These are phyloP conservation scores for Xylariales sp. DNA, from an alignment of 2,329 filamentous ascomycete genomes.

Conservation along the genomic window DNA sequence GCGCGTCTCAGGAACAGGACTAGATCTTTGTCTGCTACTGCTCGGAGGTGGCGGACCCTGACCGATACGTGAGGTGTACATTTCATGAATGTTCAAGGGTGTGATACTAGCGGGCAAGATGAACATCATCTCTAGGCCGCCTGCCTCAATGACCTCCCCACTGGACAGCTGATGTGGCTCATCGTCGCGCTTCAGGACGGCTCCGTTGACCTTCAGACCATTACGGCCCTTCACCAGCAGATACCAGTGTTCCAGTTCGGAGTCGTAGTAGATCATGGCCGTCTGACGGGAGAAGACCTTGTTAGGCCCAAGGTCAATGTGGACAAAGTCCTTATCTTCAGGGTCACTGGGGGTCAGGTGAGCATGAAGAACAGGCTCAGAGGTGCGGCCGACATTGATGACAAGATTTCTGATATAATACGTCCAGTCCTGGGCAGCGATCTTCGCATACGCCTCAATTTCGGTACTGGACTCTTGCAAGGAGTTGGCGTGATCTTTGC, in stretches of 20 bases:
- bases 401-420: slow-evolving; percentile 75
- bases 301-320: slow-evolving; percentile 84
- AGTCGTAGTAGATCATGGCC: slow-evolving; percentile 69
- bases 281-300: slow-evolving; percentile 78
- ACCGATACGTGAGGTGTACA: slow-evolving; percentile 65
- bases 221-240: slow-evolving; percentile 88
- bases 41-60: slow-evolving; percentile 26
- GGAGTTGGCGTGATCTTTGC: slow-evolving; percentile 58
- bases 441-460: slow-evolving; percentile 74
- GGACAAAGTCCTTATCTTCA: slow-evolving; percentile 52
- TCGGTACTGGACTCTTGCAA: slow-evolving; percentile 60
- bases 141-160: slow-evolving; percentile 87
- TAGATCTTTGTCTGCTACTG: slow-evolving; percentile 16
- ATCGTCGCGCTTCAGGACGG: slow-evolving; percentile 60
- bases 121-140: slow-evolving; percentile 97
- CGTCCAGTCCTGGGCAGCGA: slow-evolving; percentile 77
- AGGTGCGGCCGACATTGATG: slow-evolving; percentile 70
- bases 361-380: slow-evolving; percentile 38
- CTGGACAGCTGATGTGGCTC: slow-evolving; percentile 65
- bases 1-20: slow-evolving; percentile 20
- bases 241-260: slow-evolving; percentile 65
- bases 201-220: slow-evolving; percentile 78
- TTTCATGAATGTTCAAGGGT: slow-evolving; percentile 62
- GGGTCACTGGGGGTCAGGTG: slow-evolving; percentile 37
- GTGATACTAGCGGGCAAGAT: slow-evolving; percentile 74